Evolutionary conservation across 163 green algal genomes (phyloP), one percentile per base, ranked within the genome.

Genomic region (Volvox carteri): DNA sequence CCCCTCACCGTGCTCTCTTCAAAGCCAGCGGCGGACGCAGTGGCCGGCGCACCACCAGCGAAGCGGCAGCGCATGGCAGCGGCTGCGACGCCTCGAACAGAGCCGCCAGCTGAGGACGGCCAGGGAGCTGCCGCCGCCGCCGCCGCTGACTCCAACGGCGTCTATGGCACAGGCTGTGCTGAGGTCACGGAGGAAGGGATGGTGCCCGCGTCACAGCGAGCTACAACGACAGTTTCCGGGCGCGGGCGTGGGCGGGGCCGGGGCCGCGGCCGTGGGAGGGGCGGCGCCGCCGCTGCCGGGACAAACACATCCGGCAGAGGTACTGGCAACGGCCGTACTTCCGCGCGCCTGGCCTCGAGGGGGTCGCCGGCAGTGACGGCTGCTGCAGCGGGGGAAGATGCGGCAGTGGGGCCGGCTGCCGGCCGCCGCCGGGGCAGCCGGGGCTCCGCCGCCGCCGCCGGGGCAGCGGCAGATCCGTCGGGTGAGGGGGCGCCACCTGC

Each of bases 21-120:
- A 23, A 87, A 87, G 44, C 81, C 81, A 4, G 19, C 62, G 1
- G 8, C 30, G 41, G 79, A 68, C 21, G 23, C 46, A 9, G 48
- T 21, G 16, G 4, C 67, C 23, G 46, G 35, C 58, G 33, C 18
- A 77, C 81, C 81, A 33, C 81, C 81, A 14, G 14, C 81, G 8
- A 87, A 87, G 81, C 81, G 81, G n/a, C 81, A 87, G 67, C 65
- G 81, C 11, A 87, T 65, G 21, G 6, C 48, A 48, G 65, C 21
- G 0, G 30, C 28, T 16, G 62, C n/a, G 25, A 39, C 41, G 41
- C 2, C 14, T 1, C 7, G 11, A 23, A 30, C 62, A 7, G 62
- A 65, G 42, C 21, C 42, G 30, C 23, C 77, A 7, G 44, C n/a
- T 56, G 77, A 7, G 14, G 77, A 39, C 4, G 35, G 4, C n/a